Conservation (phyloP, 371 early-diverging fungal species). For the Funneliformis caledonium region DNA sequence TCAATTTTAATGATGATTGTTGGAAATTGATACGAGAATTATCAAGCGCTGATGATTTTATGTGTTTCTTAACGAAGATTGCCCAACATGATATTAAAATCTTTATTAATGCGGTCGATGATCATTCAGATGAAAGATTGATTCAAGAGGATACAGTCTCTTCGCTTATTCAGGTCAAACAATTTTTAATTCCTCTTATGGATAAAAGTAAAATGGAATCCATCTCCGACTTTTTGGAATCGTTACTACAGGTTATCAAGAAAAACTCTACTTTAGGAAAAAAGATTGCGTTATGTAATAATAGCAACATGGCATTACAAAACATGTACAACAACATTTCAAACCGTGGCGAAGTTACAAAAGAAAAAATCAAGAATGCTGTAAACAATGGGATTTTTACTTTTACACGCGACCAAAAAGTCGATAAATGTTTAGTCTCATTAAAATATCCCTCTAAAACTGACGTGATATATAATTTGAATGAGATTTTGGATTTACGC, state of each 20-base stretch:
- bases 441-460: conserved; percentile 26
- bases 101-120: conserved; percentile 36
- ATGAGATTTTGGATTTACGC: conserved; percentile 38
- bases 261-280: conserved; percentile 2
- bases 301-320: conserved; percentile 25
- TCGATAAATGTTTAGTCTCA: conserved; percentile 32
- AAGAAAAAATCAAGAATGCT: conserved; percentile 38
- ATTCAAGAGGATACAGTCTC: conserved; percentile 37
- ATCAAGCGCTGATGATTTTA: conserved; percentile 18
- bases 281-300: conserved; percentile 37
- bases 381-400: conserved; percentile 32
- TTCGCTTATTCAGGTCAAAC: conserved; percentile 38
- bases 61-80: conserved; percentile 10
- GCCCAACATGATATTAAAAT: conserved; percentile 32
- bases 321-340: conserved; percentile 39
- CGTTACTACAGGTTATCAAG: background rate
- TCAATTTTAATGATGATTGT: conserved; percentile 1
- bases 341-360: conserved; percentile 40
- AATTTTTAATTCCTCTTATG: conserved; percentile 22
- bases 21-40: conserved; percentile 39
- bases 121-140: conserved; percentile 33
- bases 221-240: background rate
- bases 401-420: conserved; percentile 27
- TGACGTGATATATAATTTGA: conserved; percentile 21
- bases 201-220: background rate